A percentile compares a stretch with the other conserved stretches of the same genome.
Conservation (phyloP, 208 protist species). For the Strigomonas culicis region DNA sequence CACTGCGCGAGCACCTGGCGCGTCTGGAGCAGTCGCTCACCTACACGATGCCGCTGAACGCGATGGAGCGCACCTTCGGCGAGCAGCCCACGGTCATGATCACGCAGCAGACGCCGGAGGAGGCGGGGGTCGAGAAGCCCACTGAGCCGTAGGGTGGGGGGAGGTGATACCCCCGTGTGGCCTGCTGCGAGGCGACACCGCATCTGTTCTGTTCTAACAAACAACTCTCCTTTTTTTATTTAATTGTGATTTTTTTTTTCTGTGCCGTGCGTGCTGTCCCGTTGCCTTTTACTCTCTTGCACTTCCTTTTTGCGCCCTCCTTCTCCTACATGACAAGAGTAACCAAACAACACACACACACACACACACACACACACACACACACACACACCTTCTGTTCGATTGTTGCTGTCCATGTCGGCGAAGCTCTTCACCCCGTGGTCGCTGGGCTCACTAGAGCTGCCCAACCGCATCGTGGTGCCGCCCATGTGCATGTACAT, state of each 20-base stretch:
- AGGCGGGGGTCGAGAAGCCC: background rate
- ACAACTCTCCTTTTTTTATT: conserved; percentile 6
- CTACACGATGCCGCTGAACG: conserved; percentile 1
- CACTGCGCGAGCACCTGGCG: conserved; percentile 23
- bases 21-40: conserved; percentile 6
- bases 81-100: background rate
- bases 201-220: too few species aligned
- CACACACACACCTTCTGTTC: conserved; percentile 4
- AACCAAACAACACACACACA: conserved; percentile 11
- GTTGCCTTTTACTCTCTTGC: background rate
- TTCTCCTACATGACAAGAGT: conserved; percentile 9
- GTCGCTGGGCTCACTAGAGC: conserved; percentile 17
- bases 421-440: conserved; percentile 24
- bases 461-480: conserved; percentile 30
- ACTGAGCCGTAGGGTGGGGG: too few species aligned
- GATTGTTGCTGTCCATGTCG: background rate
- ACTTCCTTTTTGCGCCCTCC: background rate
- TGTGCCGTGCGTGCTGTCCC: background rate
- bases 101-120: background rate
- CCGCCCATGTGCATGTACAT: conserved; percentile 36
- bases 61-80: background rate
- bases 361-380: background rate
- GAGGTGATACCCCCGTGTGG: too few species aligned
- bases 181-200: too few species aligned
- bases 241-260: background rate